Evolutionary conservation across 176 grass and related monocot genomes (phyloP).

Genomic region (Rhynchospora pubera): DNA sequence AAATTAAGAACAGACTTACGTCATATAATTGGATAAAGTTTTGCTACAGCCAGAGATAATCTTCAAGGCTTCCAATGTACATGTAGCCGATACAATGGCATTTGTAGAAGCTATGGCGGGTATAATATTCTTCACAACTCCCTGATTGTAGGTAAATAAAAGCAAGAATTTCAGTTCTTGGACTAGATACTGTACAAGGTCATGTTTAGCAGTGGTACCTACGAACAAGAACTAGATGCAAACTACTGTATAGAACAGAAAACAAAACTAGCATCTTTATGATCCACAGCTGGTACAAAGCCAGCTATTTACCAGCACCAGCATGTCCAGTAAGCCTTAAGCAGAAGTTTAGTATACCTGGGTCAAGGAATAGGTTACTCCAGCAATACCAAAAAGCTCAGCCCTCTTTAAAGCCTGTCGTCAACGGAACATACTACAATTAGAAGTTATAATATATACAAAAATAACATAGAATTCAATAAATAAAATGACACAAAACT

Average conservation of each 20-base stretch:
- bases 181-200: neutral
- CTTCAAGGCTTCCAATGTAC: conserved; percentile 93
- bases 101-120: conserved; percentile 98
- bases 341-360: conserved; percentile 54
- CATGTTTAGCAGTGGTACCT: neutral
- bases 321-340: conserved; percentile 12
- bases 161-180: conserved; percentile 15
- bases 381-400: conserved; percentile 92
- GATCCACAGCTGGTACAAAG: neutral
- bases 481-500: neutral
- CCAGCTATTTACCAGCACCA: conserved; percentile 7
- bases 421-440: conserved; percentile 12
- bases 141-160: conserved; percentile 35
- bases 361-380: conserved; percentile 95
- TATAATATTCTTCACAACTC: conserved; percentile 99
- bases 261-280: neutral
- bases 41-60: conserved; percentile 94
- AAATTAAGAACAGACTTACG: conserved; percentile 40
- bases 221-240: neutral
- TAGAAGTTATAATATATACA: neutral
- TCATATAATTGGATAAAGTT: conserved; percentile 94
- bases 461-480: neutral
- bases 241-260: neutral
- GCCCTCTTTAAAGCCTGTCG: conserved; percentile 93
- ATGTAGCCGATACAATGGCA: conserved; percentile 93